phyloP scores from a whole-genome alignment of 768 basidiomycete species.

The Tulasnella sp. region DNA sequence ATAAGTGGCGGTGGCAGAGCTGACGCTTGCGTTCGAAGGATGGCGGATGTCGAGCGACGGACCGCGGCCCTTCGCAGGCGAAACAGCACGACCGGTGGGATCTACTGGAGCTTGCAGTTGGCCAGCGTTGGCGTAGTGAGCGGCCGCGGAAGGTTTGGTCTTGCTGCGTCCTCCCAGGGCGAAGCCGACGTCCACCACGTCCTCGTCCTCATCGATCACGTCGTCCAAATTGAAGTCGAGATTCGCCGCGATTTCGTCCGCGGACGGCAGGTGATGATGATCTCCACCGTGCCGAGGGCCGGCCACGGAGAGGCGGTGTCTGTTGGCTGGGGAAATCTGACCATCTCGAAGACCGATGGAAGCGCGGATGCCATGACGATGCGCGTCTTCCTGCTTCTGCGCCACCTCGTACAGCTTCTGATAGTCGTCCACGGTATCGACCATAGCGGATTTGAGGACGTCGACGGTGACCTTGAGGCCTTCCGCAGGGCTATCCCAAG shows the following conservation, averaged over 20 bases:
- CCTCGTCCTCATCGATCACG: constrained; percentile 47
- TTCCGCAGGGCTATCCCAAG: constrained; percentile 11
- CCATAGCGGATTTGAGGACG: neutral
- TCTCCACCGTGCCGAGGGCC: neutral
- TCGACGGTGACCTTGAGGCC: neutral
- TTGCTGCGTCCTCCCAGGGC: constrained; percentile 46
- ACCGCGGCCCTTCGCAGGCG: neutral
- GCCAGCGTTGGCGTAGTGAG: neutral
- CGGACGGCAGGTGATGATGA: neutral
- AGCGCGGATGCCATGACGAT: constrained; percentile 22
- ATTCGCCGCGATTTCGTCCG: neutral
- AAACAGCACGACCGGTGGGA: neutral
- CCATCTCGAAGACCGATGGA: constrained; percentile 28
- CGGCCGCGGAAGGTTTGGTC: neutral
- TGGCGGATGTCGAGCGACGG: neutral
- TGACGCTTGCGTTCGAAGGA: neutral
- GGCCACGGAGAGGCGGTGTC: neutral
- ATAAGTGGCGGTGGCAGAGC: neutral
- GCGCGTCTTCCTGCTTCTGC: constrained; percentile 19
- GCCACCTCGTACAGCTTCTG: constrained; percentile 23
- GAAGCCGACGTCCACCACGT: constrained; percentile 61
- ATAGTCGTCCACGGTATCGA: constrained; percentile 25
- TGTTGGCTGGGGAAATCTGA: constrained; percentile 12
- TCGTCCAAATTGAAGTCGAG: constrained; percentile 18
- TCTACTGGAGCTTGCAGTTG: constrained; percentile 11